phyloP scores from a whole-genome alignment of 2,329 filamentous ascomycete genomes.

The Nothophaeocryptopus gaeumannii region DNA sequence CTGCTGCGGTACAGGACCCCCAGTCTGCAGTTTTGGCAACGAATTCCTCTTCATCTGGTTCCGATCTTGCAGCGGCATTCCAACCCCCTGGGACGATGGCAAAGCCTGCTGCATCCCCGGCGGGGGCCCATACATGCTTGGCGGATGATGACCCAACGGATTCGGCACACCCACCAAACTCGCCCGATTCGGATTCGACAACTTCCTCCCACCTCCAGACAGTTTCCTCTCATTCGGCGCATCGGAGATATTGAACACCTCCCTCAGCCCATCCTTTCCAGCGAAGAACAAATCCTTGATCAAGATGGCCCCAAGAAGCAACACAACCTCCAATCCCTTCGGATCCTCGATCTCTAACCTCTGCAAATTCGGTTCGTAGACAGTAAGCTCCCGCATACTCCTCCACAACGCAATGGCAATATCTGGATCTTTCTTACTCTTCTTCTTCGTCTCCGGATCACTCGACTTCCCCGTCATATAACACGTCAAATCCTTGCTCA shows the following conservation, averaged over 20 bases:
- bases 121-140: slow-evolving; percentile 9
- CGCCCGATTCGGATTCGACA: slow-evolving; percentile 25
- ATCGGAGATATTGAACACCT: slow-evolving; percentile 73
- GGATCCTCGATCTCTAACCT: slow-evolving; percentile 90
- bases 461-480: slow-evolving; percentile 77
- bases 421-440: slow-evolving; percentile 67
- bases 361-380: slow-evolving; percentile 90
- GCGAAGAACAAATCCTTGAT: slow-evolving; percentile 61
- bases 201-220: slow-evolving; percentile 24
- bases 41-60: slow-evolving; percentile 22
- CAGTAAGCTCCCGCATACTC: slow-evolving; percentile 70
- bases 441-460: slow-evolving; percentile 67
- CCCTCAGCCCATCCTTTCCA: slow-evolving; percentile 55
- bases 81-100: neutral
- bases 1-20: slow-evolving; percentile 18
- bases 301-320: slow-evolving; percentile 60
- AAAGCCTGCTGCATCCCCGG: slow-evolving; percentile 1
- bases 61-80: too few species aligned
- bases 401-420: slow-evolving; percentile 91
- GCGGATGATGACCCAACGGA: slow-evolving; percentile 21
- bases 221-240: slow-evolving; percentile 33
- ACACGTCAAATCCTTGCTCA: slow-evolving; percentile 85
- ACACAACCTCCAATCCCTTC: slow-evolving; percentile 83
- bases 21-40: slow-evolving; percentile 30
- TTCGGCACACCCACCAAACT: slow-evolving; percentile 19